A percentile compares a stretch with the other conserved stretches of the same genome.
Conservation (phyloP, 2,329 filamentous ascomycete genomes). For the Talaromyces sp. region DNA sequence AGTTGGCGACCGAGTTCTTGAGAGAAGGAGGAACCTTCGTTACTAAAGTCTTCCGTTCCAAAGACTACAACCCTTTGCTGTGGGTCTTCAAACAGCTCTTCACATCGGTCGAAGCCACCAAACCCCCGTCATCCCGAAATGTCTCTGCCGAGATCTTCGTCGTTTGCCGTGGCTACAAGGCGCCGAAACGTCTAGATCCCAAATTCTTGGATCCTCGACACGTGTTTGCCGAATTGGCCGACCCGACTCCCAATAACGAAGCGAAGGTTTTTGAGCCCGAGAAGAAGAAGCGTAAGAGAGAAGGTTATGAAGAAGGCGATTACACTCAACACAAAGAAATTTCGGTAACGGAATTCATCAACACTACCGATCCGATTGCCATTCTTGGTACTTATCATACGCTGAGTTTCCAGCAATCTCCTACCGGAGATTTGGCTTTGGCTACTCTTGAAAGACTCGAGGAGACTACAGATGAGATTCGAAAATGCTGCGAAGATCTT, state of each 20-base stretch:
- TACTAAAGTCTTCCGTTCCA: conserved; percentile 95
- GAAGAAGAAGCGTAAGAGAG: conserved; percentile 93
- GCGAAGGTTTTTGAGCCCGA: conserved; percentile 98
- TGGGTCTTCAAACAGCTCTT: conserved; percentile 99
- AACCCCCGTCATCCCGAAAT: conserved; percentile 91
- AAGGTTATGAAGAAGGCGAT: conserved; percentile 95
- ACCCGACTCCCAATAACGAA: conserved; percentile 86
- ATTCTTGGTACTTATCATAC: conserved; percentile 84
- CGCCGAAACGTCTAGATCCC: conserved; percentile 87
- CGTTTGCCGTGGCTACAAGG: conserved; percentile 91
- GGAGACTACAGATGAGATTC: conserved; percentile 80
- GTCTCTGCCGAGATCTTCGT: conserved; percentile 99
- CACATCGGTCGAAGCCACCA: conserved; percentile 91
- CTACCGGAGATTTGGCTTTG: conserved; percentile 78
- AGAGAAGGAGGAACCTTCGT: conserved; percentile 87
- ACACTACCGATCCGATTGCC: conserved; percentile 87
- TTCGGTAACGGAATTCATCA: conserved; percentile 86
- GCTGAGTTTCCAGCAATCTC: conserved; percentile 75
- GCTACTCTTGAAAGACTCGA: conserved; percentile 80
- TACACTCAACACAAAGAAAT: conserved; percentile 89
- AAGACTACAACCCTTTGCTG: conserved; percentile 91
- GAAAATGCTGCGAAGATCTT: conserved; percentile 73
- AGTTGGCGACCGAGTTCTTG: conserved; percentile 90
- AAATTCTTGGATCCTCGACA: conserved; percentile 84
- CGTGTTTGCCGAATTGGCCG: conserved; percentile 89